Evolutionary conservation across 768 basidiomycete genomes (phyloP), one percentile per base, ranked within the genome.

Genomic region (Lactarius hengduanensis): DNA sequence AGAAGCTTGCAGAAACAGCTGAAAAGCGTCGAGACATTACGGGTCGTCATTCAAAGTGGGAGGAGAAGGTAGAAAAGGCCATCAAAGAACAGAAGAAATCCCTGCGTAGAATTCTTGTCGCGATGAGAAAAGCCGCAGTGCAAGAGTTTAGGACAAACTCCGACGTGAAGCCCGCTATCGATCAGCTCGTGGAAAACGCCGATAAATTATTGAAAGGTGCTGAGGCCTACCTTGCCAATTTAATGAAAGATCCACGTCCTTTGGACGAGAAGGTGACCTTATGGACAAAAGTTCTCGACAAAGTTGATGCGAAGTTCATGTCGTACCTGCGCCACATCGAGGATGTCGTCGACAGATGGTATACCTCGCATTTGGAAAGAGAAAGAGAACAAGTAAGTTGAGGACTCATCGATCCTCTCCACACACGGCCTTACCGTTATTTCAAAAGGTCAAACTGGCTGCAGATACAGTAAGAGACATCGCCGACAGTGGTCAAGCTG

Each of bases 401-500:
- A 16, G 3, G 57, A 32, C 40, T 30, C 55, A 41, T 68, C 57
- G 15, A 60, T 8, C 53, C 59, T 50, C 28, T 58, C 43, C n/a
- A 9, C 57, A 28, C 16, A 58, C n/a, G 30, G 67, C 71, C n/a
- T 61, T 56, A 66, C 41, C 13, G 54, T 45, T 36, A 6, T 40
- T 40, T n/a, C n/a, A 53, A 30, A 58, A 79, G 78, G 76, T 80
- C n/a, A 66, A 71, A 26, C 75, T 74, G 16, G 80, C 81, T 26
- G 70, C 77, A 4, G 71, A 69, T 0, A 76, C 82, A 66, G 77
- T 90, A 41, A 83, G 80, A 70, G 76, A 78, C 4, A 67, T 91
- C n/a, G 89, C 87, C 3, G 84, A 85, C 57, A 75, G 76, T 20
- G 91, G 84, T 1, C 91, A 93, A 72, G 79, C 83, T 15, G 87